Evolutionary conservation across 2,329 filamentous ascomycete species (phyloP).

Genomic region (Colletotrichum sp.): DNA sequence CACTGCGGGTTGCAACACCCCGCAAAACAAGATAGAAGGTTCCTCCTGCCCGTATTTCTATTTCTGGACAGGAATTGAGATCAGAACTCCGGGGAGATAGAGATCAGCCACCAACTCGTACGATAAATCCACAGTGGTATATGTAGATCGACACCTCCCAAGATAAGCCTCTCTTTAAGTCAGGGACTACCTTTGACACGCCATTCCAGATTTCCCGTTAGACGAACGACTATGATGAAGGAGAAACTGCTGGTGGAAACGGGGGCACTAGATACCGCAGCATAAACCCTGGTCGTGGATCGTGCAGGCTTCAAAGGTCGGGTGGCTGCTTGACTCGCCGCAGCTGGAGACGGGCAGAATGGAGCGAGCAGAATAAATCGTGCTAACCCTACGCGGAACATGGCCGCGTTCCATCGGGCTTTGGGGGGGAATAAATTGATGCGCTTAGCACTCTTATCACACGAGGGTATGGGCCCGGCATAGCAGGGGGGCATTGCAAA

Average conservation of each 20-base stretch:
- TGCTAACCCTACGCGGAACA: background rate
- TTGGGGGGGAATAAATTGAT: background rate
- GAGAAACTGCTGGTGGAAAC: background rate
- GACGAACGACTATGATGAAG: background rate
- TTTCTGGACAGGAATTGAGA: background rate
- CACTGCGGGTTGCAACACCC: background rate
- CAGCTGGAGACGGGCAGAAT: background rate
- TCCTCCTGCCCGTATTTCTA: background rate
- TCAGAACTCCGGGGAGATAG: background rate
- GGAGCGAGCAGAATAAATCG: background rate
- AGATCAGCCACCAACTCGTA: background rate
- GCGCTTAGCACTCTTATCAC: background rate
- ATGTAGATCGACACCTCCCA: background rate
- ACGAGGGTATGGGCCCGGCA: background rate
- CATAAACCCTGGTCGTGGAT: background rate
- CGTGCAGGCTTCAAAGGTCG: background rate
- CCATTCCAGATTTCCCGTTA: background rate
- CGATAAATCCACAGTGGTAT: background rate
- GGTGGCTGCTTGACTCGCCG: background rate
- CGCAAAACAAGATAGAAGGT: background rate
- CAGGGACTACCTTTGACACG: background rate
- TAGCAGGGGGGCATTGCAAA: background rate
- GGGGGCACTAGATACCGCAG: background rate
- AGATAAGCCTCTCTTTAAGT: background rate
- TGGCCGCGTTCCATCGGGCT: background rate